These are phyloP conservation scores for Boletus rubroflammeus DNA, from an alignment of 768 basidiomycete genomes.

Conservation along the genomic window DNA sequence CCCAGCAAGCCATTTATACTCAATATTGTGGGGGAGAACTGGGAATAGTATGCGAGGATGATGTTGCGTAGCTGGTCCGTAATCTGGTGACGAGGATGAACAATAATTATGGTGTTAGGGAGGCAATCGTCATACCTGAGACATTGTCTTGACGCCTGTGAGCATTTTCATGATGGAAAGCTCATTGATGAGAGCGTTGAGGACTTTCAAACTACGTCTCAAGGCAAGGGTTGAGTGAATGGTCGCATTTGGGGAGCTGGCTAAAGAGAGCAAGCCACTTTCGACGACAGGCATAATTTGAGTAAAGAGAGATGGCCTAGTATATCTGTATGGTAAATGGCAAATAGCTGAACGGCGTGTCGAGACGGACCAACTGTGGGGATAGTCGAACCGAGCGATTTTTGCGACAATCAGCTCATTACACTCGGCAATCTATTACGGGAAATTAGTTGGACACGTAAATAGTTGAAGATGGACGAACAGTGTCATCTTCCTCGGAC, in stretches of 20 bases:
- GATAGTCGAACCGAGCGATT: slow-evolving; percentile 76
- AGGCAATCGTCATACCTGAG: slow-evolving; percentile 40
- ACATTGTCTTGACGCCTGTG: slow-evolving; percentile 63
- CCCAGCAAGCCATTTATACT: slow-evolving; percentile 34
- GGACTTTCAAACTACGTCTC: slow-evolving; percentile 57
- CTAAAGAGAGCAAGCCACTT: slow-evolving; percentile 47
- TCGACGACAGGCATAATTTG: slow-evolving; percentile 56
- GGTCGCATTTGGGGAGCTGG: slow-evolving; percentile 40
- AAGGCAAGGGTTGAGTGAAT: slow-evolving; percentile 46
- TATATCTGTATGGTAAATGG: background rate
- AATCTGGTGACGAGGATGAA: slow-evolving; percentile 15
- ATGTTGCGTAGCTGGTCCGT: slow-evolving; percentile 41
- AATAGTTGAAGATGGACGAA: slow-evolving; percentile 38
- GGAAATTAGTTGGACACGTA: slow-evolving; percentile 3
- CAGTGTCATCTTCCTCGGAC: slow-evolving; percentile 71
- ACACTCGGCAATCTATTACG: slow-evolving; percentile 61
- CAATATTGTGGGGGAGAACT: slow-evolving; percentile 37
- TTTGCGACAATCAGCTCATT: slow-evolving; percentile 73
- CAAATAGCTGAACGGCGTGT: background rate
- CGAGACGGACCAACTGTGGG: slow-evolving; percentile 57
- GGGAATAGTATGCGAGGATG: slow-evolving; percentile 62
- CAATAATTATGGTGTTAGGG: background rate
- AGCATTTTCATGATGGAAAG: slow-evolving; percentile 68
- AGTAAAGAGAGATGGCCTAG: slow-evolving; percentile 26
- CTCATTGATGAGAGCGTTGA: slow-evolving; percentile 69